These are phyloP conservation scores for Chlorella sp. DNA, from an alignment of 139 green algal genomes.

Conservation along the genomic window DNA sequence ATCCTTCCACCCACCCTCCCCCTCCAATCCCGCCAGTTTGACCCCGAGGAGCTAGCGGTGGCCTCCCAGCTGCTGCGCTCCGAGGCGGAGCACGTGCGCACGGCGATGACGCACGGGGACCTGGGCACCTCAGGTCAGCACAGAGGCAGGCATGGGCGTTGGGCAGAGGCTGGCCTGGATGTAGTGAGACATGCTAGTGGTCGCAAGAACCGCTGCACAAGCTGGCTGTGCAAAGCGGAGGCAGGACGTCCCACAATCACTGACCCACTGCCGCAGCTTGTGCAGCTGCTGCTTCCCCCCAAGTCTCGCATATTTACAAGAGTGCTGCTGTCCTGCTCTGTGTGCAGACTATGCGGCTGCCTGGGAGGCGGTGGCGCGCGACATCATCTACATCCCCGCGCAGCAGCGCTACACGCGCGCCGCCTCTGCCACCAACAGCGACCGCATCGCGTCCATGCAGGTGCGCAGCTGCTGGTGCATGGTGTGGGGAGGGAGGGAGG, in stretches of 20 bases:
- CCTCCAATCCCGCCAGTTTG: not conserved
- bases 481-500: too few relatives aligned
- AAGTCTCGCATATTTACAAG: too few relatives aligned
- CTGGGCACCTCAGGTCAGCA: not conserved
- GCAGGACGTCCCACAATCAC: not conserved
- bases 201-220: not conserved
- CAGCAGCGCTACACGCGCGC: slow-evolving; percentile 59
- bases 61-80: slow-evolving; percentile 58
- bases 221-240: not conserved
- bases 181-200: not conserved
- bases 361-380: slow-evolving; percentile 52
- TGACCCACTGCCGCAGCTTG: slow-evolving; percentile 51
- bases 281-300: slow-evolving; percentile 41
- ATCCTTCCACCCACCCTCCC: not conserved
- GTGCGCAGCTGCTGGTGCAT: slow-evolving; percentile 15
- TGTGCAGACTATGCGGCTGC: slow-evolving; percentile 66
- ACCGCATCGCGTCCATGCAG: slow-evolving; percentile 65
- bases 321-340: not conserved
- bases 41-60: slow-evolving; percentile 30
- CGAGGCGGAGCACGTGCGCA: slow-evolving; percentile 58
- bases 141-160: not conserved
- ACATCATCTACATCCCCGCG: slow-evolving; percentile 78
- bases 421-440: slow-evolving; percentile 58
- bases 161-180: not conserved
- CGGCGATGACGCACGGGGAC: slow-evolving; percentile 54